Conservation (phyloP, 805 yeast species). For the Saturnispora mendoncae region DNA sequence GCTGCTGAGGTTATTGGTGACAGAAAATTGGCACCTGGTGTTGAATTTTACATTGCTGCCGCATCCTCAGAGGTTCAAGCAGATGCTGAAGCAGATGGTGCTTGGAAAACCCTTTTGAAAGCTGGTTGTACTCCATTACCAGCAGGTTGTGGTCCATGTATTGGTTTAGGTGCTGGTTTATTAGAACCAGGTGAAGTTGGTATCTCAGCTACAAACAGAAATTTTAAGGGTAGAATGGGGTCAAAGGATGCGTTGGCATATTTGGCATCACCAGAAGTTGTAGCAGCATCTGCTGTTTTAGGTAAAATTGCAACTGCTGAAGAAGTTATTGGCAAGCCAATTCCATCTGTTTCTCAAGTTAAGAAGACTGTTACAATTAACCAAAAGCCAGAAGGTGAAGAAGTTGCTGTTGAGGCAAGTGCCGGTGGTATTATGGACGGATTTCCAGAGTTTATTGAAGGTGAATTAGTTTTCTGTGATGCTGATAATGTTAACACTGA, state of each 20-base stretch:
- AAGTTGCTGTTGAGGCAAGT: constrained; percentile 31
- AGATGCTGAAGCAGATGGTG: constrained; percentile 86
- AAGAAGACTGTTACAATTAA: constrained; percentile 33
- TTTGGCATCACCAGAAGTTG: constrained; percentile 95
- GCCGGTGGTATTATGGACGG: constrained; percentile 63
- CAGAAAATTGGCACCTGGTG: constrained; percentile 76
- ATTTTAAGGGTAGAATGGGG: constrained; percentile 99
- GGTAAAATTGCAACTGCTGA: constrained; percentile 92
- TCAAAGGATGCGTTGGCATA: constrained; percentile 92
- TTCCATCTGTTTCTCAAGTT: constrained; percentile 42
- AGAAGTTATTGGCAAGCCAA: constrained; percentile 57
- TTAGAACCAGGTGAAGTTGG: constrained; percentile 96
- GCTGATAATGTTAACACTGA: constrained; percentile 97
- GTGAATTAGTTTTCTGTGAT: constrained; percentile 91
- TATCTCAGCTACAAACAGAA: constrained; percentile 95
- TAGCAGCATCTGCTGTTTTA: constrained; percentile 94
- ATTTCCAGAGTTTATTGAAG: constrained; percentile 81
- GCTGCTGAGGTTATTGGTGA: constrained; percentile 87
- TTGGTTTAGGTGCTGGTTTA: constrained; percentile 92
- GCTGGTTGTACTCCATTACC: constrained; percentile 95
- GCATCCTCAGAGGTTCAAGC: constrained; percentile 89
- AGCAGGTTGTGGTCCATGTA: constrained; percentile 99
- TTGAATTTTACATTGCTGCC: constrained; percentile 95
- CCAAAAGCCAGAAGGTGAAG: constrained; percentile 21
- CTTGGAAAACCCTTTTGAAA: constrained; percentile 81